Base-by-base conservation (phyloP, 2,329 filamentous ascomycete species). In the Neopestalotiopsis sp. region DNA sequence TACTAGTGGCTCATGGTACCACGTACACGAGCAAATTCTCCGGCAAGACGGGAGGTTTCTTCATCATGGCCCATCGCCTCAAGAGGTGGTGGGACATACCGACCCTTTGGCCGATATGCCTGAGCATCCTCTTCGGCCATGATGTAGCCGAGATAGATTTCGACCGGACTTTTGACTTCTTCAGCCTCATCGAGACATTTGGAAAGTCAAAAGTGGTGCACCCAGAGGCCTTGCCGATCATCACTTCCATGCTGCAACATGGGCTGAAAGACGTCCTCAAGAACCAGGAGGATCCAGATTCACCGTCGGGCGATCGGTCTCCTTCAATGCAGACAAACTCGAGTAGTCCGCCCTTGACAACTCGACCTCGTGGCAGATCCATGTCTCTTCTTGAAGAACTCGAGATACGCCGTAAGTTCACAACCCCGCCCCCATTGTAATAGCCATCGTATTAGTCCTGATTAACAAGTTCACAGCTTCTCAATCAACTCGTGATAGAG, bases 21-120 rank as follows among this genome's bases (percentile, higher is more conserved):
- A 86, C 86, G 45, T 98, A 98, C 78, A 93, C 93, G 24, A 89
- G 90, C 66, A 97, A 97, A 75, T 98, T 99, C 73, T 86, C 91
- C 1, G 83, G 79, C 14, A 97, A 97, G 80, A 94, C 92, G 12
- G 94, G 94, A 38, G 97, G 97, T 1, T 98, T 98, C 78, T 86
- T 87, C 42, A 92, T 98, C 71, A 91, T 98, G 89, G 92, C 92
- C 49, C 88, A 92, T 74, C 89, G 94, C 40, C 82, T 99, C 4
- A 94, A 91, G 76, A 86, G 91, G 74, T 98, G 95, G 90, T 99
- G 96, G 95, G 91, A 93, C 75, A 88, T 94, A 17, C 89, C 94
- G 2, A 89, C 90, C 0, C 81, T 98, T 32, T 98, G 96, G 96
- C 90, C 92, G 0, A 91, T 96, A 58, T 94, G 93, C 76, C 93